Evolutionary conservation across 1,284 basidiomycete species (phyloP).

Genomic region (Coniferiporia weirii): DNA sequence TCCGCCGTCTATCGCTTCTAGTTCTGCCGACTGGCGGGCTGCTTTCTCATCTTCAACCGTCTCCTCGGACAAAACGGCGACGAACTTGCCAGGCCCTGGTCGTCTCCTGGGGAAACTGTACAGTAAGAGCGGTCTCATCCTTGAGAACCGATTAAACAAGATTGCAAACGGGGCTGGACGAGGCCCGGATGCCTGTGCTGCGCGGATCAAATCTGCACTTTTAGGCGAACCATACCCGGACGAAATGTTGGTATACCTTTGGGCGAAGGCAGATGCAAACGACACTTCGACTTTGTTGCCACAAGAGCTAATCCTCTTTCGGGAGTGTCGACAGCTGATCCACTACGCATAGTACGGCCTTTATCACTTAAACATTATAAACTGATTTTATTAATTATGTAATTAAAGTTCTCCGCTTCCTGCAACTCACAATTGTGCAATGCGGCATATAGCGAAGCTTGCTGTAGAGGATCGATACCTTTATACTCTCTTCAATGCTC

Average conservation of each 20-base stretch:
- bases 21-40: not conserved
- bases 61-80: not conserved
- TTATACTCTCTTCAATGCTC: not conserved
- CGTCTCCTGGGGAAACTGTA: not conserved
- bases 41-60: not conserved
- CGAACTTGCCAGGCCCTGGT: not conserved
- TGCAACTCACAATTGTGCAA: not conserved
- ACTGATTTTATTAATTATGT: not conserved
- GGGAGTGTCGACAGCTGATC: not conserved
- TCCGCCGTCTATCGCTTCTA: not conserved
- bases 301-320: not conserved
- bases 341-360: not conserved
- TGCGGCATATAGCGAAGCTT: not conserved
- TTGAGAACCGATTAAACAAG: not conserved
- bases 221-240: slow-evolving; percentile 1
- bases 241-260: not conserved
- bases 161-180: not conserved
- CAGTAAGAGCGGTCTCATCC: not conserved
- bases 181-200: slow-evolving; percentile 4
- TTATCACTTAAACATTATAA: not conserved
- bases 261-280: not conserved
- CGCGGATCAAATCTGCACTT: not conserved
- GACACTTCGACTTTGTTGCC: not conserved
- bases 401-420: not conserved
- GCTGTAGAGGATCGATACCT: not conserved